Conservation (phyloP, 2,329 filamentous ascomycete genomes). For the Hirsutella rhossiliensis region DNA sequence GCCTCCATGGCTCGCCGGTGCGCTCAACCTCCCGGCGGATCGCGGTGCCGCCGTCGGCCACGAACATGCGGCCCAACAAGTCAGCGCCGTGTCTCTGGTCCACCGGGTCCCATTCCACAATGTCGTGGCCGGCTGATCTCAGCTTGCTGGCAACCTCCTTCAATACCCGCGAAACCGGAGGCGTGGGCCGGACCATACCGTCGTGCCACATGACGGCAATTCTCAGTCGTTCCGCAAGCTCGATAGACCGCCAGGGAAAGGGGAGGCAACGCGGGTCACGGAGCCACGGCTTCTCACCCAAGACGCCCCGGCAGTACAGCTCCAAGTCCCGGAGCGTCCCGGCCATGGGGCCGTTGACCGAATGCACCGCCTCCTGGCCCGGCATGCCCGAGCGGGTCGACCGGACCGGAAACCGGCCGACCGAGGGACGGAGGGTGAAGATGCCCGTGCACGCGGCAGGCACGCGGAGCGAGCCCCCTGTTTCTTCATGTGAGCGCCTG, state of each 20-base stretch:
- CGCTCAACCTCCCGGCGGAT: constrained; percentile 25
- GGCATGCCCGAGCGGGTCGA: constrained; percentile 43
- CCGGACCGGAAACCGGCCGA: constrained; percentile 46
- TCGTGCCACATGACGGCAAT: constrained; percentile 56
- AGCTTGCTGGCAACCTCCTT: constrained; percentile 30
- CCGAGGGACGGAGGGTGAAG: constrained; percentile 43
- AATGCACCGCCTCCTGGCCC: constrained; percentile 52
- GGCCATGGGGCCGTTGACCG: constrained; percentile 52
- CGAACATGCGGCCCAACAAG: constrained; percentile 32
- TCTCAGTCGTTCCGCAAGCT: constrained; percentile 28
- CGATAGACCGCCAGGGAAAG: constrained; percentile 37
- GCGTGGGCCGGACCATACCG: constrained; percentile 51
- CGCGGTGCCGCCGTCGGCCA: constrained; percentile 32
- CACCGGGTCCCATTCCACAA: constrained; percentile 37
- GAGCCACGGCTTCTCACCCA: constrained; percentile 42
- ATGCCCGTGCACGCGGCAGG: constrained; percentile 45
- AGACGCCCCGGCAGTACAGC: constrained; percentile 38
- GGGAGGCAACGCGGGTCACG: constrained; percentile 45
- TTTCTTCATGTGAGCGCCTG: background rate
- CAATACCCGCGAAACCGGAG: constrained; percentile 49
- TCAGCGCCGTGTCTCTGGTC: constrained; percentile 25
- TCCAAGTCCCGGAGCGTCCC: constrained; percentile 41
- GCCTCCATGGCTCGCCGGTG: constrained; percentile 29
- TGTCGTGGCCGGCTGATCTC: constrained; percentile 31
- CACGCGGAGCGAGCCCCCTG: constrained; percentile 39